phyloP scores from a whole-genome alignment of 2,329 filamentous ascomycete genomes.

The Sporothrix pallida region DNA sequence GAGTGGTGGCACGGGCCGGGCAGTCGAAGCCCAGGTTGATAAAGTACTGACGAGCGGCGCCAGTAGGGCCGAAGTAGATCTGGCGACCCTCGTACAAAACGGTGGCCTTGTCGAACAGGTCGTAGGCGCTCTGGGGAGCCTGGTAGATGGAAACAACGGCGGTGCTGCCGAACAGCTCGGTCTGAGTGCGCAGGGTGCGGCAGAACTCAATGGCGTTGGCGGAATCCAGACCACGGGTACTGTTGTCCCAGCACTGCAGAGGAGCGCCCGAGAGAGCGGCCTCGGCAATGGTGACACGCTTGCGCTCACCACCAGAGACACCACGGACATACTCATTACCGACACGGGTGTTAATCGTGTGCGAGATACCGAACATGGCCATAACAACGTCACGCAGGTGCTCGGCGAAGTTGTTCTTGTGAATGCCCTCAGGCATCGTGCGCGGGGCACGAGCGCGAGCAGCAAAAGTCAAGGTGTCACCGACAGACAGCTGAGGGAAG shows the following conservation, averaged over 20 bases:
- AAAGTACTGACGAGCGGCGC: conserved; percentile 68
- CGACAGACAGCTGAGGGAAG: conserved; percentile 77
- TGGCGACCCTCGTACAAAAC: conserved; percentile 66
- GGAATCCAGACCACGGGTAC: conserved; percentile 73
- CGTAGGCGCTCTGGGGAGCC: conserved; percentile 68
- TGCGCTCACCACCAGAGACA: conserved; percentile 75
- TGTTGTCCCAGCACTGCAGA: conserved; percentile 74
- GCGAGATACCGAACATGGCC: conserved; percentile 75
- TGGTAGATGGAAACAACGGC: conserved; percentile 77
- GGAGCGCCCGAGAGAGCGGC: conserved; percentile 64
- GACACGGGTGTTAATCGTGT: conserved; percentile 74
- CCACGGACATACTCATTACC: conserved; percentile 78
- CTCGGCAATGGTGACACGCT: conserved; percentile 69
- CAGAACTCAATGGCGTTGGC: conserved; percentile 79
- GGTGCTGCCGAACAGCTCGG: conserved; percentile 69
- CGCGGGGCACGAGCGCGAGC: conserved; percentile 71
- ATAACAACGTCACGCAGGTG: conserved; percentile 74
- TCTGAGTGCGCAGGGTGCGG: conserved; percentile 70
- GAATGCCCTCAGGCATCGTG: conserved; percentile 63
- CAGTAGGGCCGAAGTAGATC: conserved; percentile 67
- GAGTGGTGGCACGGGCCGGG: conserved; percentile 69
- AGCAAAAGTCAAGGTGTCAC: conserved; percentile 79
- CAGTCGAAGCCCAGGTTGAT: conserved; percentile 70
- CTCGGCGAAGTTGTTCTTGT: conserved; percentile 55
- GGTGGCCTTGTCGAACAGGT: conserved; percentile 64